These are phyloP conservation scores for Ustilago crameri DNA, from an alignment of 1,284 basidiomycete genomes.

Conservation along the genomic window DNA sequence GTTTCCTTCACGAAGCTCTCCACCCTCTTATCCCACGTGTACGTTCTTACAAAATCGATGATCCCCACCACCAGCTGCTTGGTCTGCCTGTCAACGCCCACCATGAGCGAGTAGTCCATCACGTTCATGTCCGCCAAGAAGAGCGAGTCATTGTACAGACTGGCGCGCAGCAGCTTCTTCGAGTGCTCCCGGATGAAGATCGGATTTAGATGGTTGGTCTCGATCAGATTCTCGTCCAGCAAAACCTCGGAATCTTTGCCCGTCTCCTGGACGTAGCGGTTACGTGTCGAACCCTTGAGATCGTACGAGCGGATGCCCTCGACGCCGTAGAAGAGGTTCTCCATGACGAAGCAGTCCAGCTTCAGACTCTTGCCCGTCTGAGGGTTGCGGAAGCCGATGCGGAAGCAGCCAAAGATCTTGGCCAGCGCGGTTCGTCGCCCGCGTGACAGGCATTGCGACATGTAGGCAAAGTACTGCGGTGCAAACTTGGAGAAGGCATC, in stretches of 20 bases:
- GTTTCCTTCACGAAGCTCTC: conserved; percentile 98
- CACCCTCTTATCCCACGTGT: conserved; percentile 97
- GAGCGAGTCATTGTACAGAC: conserved; percentile 85
- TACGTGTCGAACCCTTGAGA: conserved; percentile 65
- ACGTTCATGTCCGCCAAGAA: conserved; percentile 91
- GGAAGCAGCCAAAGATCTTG: conserved; percentile 97
- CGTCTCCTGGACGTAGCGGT: conserved; percentile 80
- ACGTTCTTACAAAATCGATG: conserved; percentile 92
- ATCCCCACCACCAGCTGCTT: conserved; percentile 83
- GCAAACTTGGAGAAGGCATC: conserved; percentile 97
- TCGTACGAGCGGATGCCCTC: conserved; percentile 77
- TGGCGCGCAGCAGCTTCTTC: conserved; percentile 88
- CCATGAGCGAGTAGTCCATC: conserved; percentile 98
- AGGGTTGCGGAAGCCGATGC: conserved; percentile 88
- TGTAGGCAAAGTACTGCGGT: conserved; percentile 96
- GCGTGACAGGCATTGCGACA: conserved; percentile 73
- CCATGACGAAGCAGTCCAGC: conserved; percentile 95
- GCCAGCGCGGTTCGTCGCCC: conserved; percentile 92
- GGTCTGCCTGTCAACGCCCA: conserved; percentile 75
- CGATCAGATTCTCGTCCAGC: conserved; percentile 89
- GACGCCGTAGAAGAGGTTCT: conserved; percentile 94
- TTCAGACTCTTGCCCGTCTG: conserved; percentile 81
- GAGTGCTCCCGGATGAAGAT: conserved; percentile 95
- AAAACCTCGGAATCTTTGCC: conserved; percentile 89
- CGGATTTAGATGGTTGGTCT: conserved; percentile 74